Percentiles rank a stretch among this genome's conserved stretches.
phyloP scores from a whole-genome alignment of 2,329 filamentous ascomycete species.

The Xylariales sp. region DNA sequence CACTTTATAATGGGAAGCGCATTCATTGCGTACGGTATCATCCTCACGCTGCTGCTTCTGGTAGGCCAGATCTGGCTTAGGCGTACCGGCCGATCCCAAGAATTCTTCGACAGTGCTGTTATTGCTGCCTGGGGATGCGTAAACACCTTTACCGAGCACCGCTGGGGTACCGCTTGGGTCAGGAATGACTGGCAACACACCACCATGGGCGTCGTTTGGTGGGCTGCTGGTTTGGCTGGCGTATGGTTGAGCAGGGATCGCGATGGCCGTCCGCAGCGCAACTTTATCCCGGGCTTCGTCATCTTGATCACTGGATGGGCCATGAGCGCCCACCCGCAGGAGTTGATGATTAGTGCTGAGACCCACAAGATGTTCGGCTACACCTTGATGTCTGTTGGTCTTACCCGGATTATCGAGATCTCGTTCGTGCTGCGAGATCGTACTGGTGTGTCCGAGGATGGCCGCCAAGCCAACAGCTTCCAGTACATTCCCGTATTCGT shows the following conservation, averaged over 20 bases:
- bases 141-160: slow-evolving; percentile 97
- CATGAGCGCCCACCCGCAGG: slow-evolving; percentile 89
- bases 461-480: slow-evolving; percentile 63
- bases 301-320: slow-evolving; percentile 91
- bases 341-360: slow-evolving; percentile 76
- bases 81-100: slow-evolving; percentile 79
- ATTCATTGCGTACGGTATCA: slow-evolving; percentile 88
- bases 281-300: slow-evolving; percentile 88
- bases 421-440: slow-evolving; percentile 78
- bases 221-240: slow-evolving; percentile 85
- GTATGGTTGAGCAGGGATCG: slow-evolving; percentile 86
- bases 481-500: slow-evolving; percentile 68
- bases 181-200: slow-evolving; percentile 96
- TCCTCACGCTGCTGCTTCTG: slow-evolving; percentile 79
- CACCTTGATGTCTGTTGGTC: slow-evolving; percentile 84
- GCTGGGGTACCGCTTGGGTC: slow-evolving; percentile 86
- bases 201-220: slow-evolving; percentile 99
- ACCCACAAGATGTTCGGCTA: slow-evolving; percentile 90
- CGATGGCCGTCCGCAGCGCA: slow-evolving; percentile 81
- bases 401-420: slow-evolving; percentile 84
- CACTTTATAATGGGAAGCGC: slow-evolving; percentile 99
- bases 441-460: slow-evolving; percentile 59
- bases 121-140: slow-evolving; percentile 95
- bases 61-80: slow-evolving; percentile 86
- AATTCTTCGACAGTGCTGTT: slow-evolving; percentile 90